These are phyloP conservation scores for Daedalea quercina DNA, from an alignment of 768 basidiomycete species.

Conservation along the genomic window DNA sequence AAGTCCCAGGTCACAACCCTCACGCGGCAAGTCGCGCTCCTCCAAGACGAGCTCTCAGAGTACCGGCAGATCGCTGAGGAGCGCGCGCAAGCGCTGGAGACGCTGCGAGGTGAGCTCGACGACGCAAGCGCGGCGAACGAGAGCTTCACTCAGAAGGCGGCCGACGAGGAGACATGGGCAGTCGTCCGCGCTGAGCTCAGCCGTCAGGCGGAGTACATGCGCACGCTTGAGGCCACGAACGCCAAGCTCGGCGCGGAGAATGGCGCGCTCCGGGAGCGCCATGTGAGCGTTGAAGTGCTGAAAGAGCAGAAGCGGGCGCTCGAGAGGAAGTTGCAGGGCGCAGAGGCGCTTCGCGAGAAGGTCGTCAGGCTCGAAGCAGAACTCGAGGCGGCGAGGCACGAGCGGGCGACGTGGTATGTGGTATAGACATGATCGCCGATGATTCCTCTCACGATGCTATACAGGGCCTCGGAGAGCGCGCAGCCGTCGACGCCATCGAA, in stretches of 20 bases:
- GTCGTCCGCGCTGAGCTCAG: conserved; percentile 65
- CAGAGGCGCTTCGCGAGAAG: conserved; percentile 50
- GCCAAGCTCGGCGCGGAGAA: conserved; percentile 49
- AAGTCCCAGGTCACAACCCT: conserved; percentile 45
- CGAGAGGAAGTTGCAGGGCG: conserved; percentile 41
- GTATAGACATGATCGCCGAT: background rate
- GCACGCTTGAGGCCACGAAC: conserved; percentile 54
- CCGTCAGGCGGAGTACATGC: conserved; percentile 56
- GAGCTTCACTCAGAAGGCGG: conserved; percentile 17
- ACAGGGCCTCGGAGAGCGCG: conserved; percentile 32
- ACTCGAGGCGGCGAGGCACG: conserved; percentile 50
- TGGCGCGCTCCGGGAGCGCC: conserved; percentile 41
- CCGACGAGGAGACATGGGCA: conserved; percentile 50
- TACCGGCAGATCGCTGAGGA: conserved; percentile 35
- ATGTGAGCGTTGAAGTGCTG: conserved; percentile 61
- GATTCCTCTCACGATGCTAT: background rate
- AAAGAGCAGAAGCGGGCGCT: conserved; percentile 67
- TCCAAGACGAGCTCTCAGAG: conserved; percentile 43
- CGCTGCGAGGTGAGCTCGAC: conserved; percentile 43
- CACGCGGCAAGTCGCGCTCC: conserved; percentile 34
- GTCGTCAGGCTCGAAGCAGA: conserved; percentile 57
- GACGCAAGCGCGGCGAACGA: conserved; percentile 33
- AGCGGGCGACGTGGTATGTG: conserved; percentile 53
- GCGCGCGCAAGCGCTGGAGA: conserved; percentile 32
- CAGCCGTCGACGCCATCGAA: conserved; percentile 32